Evolutionary conservation across 179 eudicot species (phyloP).

Genomic region (Drosera spatulata): DNA sequence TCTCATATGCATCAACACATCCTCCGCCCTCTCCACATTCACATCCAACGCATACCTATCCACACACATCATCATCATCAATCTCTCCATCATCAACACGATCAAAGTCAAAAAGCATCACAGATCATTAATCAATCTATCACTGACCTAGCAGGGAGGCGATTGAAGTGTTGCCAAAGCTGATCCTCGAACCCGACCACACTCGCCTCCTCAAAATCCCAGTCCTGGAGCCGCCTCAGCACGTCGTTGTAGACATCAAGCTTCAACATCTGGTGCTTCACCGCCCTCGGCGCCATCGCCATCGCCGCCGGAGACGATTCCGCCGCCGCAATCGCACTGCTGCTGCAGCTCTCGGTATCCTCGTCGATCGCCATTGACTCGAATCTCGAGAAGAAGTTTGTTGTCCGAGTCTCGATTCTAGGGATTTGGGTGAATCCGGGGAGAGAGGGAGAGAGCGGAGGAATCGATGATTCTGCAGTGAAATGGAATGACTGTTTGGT

Average conservation of each 20-base stretch:
- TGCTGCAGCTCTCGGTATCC: constrained; percentile 56
- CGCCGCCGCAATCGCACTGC: constrained; percentile 21
- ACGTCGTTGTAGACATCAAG: constrained; percentile 59
- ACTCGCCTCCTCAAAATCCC: constrained; percentile 26
- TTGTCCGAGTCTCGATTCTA: neutral
- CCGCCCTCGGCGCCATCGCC: constrained; percentile 11
- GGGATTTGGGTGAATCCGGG: neutral
- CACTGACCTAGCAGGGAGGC: constrained; percentile 53
- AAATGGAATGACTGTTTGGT: neutral
- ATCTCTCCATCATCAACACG: no score
- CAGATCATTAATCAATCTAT: neutral
- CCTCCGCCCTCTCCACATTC: no score
- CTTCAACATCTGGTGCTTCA: constrained; percentile 29
- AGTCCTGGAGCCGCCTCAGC: constrained; percentile 31
- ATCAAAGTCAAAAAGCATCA: neutral
- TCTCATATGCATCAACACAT: constrained; percentile 51
- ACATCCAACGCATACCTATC: constrained; percentile 42
- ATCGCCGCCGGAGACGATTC: constrained; percentile 13
- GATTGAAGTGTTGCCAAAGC: constrained; percentile 70
- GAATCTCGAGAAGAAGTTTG: neutral
- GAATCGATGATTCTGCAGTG: neutral
- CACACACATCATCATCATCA: neutral
- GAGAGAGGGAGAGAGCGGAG: neutral
- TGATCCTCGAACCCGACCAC: constrained; percentile 57
- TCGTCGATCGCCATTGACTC: constrained; percentile 42